Conservation (phyloP, 352 stramenopile species). For the Phytophthora multivora region DNA sequence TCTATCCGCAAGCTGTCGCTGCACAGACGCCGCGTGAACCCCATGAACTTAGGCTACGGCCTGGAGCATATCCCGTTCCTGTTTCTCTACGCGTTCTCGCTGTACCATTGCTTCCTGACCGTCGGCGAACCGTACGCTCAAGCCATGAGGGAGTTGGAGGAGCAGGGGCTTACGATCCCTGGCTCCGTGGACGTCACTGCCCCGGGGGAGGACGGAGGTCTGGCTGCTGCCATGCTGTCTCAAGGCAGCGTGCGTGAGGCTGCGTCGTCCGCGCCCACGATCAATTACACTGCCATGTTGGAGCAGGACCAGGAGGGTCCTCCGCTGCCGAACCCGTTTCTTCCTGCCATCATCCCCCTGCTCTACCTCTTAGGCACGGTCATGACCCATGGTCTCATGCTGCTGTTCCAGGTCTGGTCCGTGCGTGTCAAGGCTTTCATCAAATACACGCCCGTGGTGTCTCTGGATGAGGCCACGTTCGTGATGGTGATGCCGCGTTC, state of each 20-base stretch:
- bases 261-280: conserved; percentile 23
- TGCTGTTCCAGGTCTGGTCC: conserved; percentile 90
- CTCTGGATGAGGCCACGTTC: conserved; percentile 65
- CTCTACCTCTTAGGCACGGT: conserved; percentile 84
- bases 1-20: conserved; percentile 74
- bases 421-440: conserved; percentile 80
- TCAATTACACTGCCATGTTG: conserved; percentile 69
- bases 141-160: conserved; percentile 75
- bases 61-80: conserved; percentile 77
- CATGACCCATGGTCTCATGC: conserved; percentile 85
- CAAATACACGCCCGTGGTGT: conserved; percentile 83
- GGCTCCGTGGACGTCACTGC: conserved; percentile 27
- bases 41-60: conserved; percentile 64
- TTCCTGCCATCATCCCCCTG: conserved; percentile 89
- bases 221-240: conserved; percentile 74
- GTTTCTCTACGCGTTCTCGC: conserved; percentile 68
- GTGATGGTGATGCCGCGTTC: conserved; percentile 85
- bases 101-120: conserved; percentile 74
- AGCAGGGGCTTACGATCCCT: conserved; percentile 53
- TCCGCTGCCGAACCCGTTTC: conserved; percentile 89
- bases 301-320: conserved; percentile 62
- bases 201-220: conserved; percentile 40
- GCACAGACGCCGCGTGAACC: conserved; percentile 60
- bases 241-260: conserved; percentile 71
- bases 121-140: conserved; percentile 73